Evolutionary conservation across 257 asterid species (phyloP), one percentile per base, ranked within the genome.

Genomic region (Capsicum pubescens): DNA sequence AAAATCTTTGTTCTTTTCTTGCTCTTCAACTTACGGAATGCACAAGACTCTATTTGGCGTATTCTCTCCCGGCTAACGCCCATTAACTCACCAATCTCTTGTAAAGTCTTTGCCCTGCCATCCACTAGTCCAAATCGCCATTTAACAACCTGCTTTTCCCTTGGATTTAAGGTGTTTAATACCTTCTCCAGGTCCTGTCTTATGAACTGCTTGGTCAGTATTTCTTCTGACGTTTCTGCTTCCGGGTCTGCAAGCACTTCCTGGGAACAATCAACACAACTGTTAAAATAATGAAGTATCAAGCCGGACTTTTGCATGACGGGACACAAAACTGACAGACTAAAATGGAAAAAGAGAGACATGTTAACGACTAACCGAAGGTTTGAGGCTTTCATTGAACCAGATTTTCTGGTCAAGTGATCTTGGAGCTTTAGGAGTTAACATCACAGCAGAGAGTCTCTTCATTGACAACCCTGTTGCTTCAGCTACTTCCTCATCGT

Each of bases 351-450:
- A 42, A 74, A 86, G 55, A 61, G 14, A 76, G 16, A 63, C 15
- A 84, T 9, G 32, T 80, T 67, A 9, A 11, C 48, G 70, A 85
- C 94, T 14, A 82, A 94, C 99, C 59, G 96, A 93, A 60, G 94
- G 98, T 85, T 92, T 93, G 86, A 95, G 94, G 89, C 93, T 91
- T 80, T 81, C 89, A 88, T 93, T 93, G 79, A 89, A 57, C 90
- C 99, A 97, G 13, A 91, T 85, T 86, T 94, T 94, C 93, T 92
- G 99, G 92, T 95, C 99, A 67, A 94, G 97, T 71, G 99, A 95
- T 84, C 91, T 87, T 84, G 99, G 98, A 91, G 97, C 88, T 92
- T 93, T 95, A 44, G 99, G 98, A 58, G 94, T 87, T 85, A 94
- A 83, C 90, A 93, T 83, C 59, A 95, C 98, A 61, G 97, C 95